Evolutionary conservation across 1,139 yeast genomes (phyloP), one percentile per base, ranked within the genome.

Genomic region (Hemisphaericaspora subhashii): DNA sequence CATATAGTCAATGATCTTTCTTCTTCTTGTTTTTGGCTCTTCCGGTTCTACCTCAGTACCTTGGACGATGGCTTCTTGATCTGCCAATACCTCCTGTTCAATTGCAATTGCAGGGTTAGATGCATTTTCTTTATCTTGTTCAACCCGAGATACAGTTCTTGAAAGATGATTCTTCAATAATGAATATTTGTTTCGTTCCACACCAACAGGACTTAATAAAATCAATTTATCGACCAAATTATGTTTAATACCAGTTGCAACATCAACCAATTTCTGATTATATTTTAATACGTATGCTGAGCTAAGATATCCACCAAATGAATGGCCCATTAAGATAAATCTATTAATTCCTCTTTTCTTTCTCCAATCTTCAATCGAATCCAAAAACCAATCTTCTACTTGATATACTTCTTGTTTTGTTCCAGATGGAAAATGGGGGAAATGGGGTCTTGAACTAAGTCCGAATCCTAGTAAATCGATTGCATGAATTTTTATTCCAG

Each of bases 221-320:
- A 72, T 63, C 51, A 72, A 52, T 46, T 71, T 71, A 33, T 66
- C 67, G 14, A 71, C 57, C 45, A 69, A 47, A 33, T 54, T 57
- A 10, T 47, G 44, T 5, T 37, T 36, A 10, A 36, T 38, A 1
- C 60, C 59, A 3, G 52, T 43, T 4, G 51, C 47, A 2, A 65
- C 60, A 39, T 66, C 63, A 15, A 57, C 47, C 27, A 64, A 40
- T 18, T 53, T 47, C 31, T 57, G 59, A 49, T 71, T 68, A 56
- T 87, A 83, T 50, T 81, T 82, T 51, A 82, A 52, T 6, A 92
- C 82, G 58, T 92, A 92, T 9, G 86, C 81, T 45, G 85, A 76
- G 17, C 94, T 82, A 42, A 92, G 63, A 53, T 89, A 89, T 0
- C 96, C 98, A 14, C 98, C 98, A 53, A 89, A 79, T 0, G 98